Evolutionary conservation across 257 asterid species (phyloP).

Genomic region (Fraxinus pennsylvanica): DNA sequence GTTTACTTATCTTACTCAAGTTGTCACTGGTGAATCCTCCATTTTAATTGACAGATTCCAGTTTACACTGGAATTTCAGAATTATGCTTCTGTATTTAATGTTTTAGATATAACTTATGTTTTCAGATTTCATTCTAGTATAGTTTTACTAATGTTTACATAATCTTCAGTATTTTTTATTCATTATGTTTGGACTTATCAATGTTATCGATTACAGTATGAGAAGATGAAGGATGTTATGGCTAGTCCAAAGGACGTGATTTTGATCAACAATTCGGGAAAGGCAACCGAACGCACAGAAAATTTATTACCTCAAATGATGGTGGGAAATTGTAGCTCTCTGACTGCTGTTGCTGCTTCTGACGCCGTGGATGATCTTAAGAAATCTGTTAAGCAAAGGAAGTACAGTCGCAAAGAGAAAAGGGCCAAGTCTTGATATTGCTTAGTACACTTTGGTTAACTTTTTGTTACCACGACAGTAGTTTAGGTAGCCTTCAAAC

Average conservation of each 20-base stretch:
- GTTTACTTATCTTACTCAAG: no score
- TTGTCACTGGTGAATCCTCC: no score
- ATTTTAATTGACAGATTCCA: neutral
- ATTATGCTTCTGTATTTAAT: neutral
- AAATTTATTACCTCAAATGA: slow-evolving; percentile 15
- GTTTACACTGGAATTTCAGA: neutral
- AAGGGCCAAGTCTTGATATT: neutral
- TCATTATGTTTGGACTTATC: neutral
- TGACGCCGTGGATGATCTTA: neutral
- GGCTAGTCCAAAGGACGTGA: slow-evolving; percentile 25
- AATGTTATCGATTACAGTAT: slow-evolving; percentile 30
- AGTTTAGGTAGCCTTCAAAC: neutral
- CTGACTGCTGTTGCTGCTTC: neutral
- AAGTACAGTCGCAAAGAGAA: neutral
- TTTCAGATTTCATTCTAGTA: neutral
- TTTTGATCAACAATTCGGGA: slow-evolving; percentile 24
- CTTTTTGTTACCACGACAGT: neutral
- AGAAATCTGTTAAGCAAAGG: neutral
- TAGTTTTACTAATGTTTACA: no score
- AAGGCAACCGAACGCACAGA: slow-evolving; percentile 16
- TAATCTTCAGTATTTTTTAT: neutral
- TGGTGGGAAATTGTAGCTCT: neutral
- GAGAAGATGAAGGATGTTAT: slow-evolving; percentile 33
- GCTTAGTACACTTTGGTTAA: neutral
- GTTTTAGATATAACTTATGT: neutral